Conservation (phyloP, 2,329 filamentous ascomycete genomes). For the Ceratocystis harringtonii region DNA sequence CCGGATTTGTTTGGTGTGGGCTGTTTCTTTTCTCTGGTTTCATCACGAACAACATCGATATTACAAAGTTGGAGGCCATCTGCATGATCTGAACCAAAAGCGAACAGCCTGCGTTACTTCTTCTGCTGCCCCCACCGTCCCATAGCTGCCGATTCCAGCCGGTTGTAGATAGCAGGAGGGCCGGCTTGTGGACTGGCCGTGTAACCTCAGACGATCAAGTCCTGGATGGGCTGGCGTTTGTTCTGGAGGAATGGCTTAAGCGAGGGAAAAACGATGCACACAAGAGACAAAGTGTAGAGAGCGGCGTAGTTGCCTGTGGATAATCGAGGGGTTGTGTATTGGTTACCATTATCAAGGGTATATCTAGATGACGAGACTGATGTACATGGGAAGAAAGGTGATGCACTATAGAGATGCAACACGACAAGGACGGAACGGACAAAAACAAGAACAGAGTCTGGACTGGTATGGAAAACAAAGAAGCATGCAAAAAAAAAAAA, state of each 20-base stretch:
- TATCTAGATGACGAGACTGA: neutral
- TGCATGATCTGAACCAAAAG: too few species aligned
- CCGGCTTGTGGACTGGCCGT: too few species aligned
- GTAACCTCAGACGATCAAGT: too few species aligned
- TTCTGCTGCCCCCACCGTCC: neutral
- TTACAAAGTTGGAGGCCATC: too few species aligned
- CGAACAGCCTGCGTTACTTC: too few species aligned
- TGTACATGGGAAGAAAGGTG: neutral
- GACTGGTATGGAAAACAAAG: neutral
- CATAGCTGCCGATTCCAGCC: neutral
- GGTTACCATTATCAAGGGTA: neutral
- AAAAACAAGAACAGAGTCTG: neutral
- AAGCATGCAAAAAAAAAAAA: neutral
- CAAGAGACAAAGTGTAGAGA: neutral
- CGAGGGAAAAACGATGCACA: neutral
- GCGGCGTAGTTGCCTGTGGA: neutral
- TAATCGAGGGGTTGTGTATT: neutral
- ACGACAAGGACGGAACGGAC: neutral
- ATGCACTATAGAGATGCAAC: neutral
- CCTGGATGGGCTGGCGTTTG: too few species aligned
- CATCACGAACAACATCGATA: too few species aligned
- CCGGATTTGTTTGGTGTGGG: too few species aligned
- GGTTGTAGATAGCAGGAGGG: too few species aligned
- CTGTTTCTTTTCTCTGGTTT: too few species aligned
- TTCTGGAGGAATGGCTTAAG: neutral